Evolutionary conservation across 345 rosid species (phyloP).

Genomic region (Xanthoceras sorbifolium): DNA sequence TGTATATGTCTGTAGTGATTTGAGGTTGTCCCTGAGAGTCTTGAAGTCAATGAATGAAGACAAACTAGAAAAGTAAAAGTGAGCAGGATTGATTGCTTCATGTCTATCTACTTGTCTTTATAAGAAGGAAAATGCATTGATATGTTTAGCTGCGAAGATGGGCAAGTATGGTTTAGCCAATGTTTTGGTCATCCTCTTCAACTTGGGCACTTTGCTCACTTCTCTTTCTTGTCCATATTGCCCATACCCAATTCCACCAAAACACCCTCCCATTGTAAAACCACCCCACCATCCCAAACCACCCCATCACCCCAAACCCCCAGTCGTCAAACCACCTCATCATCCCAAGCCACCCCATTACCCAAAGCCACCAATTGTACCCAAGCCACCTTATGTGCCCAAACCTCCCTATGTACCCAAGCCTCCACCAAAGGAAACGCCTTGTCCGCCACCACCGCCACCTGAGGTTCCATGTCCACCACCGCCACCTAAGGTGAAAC

Average conservation of each 20-base stretch:
- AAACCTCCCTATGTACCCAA: constrained; percentile 30
- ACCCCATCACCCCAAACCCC: too few species aligned
- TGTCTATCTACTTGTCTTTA: neutral
- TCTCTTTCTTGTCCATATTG: constrained; percentile 51
- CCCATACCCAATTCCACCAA: constrained; percentile 41
- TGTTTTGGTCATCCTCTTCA: constrained; percentile 31
- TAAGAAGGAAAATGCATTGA: neutral
- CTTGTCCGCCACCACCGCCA: too few species aligned
- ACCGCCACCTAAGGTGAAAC: too few species aligned
- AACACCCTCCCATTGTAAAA: constrained; percentile 33
- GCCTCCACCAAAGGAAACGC: too few species aligned
- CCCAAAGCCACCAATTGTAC: constrained; percentile 26
- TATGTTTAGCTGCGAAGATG: neutral
- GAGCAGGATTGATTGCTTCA: neutral
- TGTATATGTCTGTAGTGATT: neutral
- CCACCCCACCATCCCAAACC: constrained; percentile 26
- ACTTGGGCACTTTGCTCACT: constrained; percentile 27
- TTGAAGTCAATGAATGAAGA: constrained; percentile 5
- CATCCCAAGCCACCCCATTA: constrained; percentile 32
- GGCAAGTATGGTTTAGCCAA: neutral
- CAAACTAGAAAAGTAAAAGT: neutral
- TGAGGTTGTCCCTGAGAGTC: neutral
- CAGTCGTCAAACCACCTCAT: constrained; percentile 33
- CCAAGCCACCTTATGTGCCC: constrained; percentile 24
- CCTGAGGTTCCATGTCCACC: constrained; percentile 24